These are phyloP conservation scores for Margaritispora aquatica DNA, from an alignment of 495 filamentous ascomycete genomes.

Conservation along the genomic window DNA sequence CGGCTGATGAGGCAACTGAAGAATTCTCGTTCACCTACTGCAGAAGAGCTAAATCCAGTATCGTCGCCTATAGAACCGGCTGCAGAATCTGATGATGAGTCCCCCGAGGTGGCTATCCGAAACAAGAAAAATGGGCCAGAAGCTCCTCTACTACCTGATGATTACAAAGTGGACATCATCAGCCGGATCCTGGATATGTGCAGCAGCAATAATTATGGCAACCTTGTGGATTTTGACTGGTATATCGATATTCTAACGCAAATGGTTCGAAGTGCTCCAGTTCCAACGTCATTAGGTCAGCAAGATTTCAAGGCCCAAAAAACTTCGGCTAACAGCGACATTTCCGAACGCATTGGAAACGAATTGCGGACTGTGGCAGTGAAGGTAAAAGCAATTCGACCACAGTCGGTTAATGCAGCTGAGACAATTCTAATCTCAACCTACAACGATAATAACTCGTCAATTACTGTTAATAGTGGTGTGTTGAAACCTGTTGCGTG, in stretches of 20 bases:
- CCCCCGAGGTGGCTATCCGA: constrained; percentile 35
- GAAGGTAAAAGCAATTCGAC: constrained; percentile 76
- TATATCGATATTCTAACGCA: constrained; percentile 83
- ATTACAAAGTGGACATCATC: constrained; percentile 76
- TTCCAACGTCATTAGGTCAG: constrained; percentile 16
- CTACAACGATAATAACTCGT: constrained; percentile 33
- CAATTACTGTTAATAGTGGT: constrained; percentile 39
- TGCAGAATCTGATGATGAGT: constrained; percentile 56
- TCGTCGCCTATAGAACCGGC: constrained; percentile 30
- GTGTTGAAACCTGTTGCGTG: constrained; percentile 70
- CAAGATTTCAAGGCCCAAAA: neutral
- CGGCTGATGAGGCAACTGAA: constrained; percentile 78
- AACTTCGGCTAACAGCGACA: constrained; percentile 29
- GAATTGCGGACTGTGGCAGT: constrained; percentile 87
- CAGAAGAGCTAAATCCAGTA: constrained; percentile 16
- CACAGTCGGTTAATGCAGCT: constrained; percentile 74
- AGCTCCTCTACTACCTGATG: constrained; percentile 57
- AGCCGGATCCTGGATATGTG: constrained; percentile 82
- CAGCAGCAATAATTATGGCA: constrained; percentile 80
- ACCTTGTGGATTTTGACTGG: constrained; percentile 90
- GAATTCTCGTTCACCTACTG: constrained; percentile 36
- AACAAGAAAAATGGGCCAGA: constrained; percentile 30
- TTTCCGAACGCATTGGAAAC: constrained; percentile 67
- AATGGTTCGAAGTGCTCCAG: constrained; percentile 63
- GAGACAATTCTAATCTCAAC: constrained; percentile 60